These are phyloP conservation scores for Triangularia verruculosa DNA, from an alignment of 2,329 filamentous ascomycete genomes.

Conservation along the genomic window DNA sequence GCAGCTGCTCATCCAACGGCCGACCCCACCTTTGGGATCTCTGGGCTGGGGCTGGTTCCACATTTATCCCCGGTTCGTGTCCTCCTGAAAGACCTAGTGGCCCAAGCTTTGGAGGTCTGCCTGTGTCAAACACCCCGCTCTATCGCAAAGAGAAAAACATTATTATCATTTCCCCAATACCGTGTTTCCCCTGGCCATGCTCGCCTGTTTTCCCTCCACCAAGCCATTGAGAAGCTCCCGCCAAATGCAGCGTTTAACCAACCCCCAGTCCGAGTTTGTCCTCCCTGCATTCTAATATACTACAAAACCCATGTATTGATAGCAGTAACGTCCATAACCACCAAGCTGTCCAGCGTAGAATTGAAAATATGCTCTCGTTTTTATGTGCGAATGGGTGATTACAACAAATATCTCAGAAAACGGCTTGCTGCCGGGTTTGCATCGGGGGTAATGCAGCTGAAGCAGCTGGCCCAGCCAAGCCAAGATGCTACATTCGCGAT, in stretches of 20 bases:
- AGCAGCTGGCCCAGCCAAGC: slow-evolving; percentile 19
- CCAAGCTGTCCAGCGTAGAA: slow-evolving; percentile 9
- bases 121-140: background rate
- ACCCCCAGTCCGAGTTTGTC: background rate
- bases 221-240: background rate
- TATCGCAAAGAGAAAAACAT: background rate
- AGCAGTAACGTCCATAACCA: background rate
- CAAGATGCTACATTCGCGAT: background rate
- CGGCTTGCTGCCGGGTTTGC: slow-evolving; percentile 5
- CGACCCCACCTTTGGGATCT: background rate
- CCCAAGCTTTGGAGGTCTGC: background rate
- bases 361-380: slow-evolving; percentile 7
- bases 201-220: background rate
- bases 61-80: background rate
- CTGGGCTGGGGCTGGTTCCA: background rate
- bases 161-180: background rate
- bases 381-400: slow-evolving; percentile 17
- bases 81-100: background rate
- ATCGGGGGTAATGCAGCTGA: slow-evolving; percentile 5
- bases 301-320: slow-evolving; percentile 4
- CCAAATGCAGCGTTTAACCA: background rate
- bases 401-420: slow-evolving; percentile 17
- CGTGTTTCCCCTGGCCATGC: background rate
- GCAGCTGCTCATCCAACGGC: background rate
- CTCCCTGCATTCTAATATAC: background rate